Conservation (phyloP, 2,329 filamentous ascomycete species). For the Penicillium nordicum region DNA sequence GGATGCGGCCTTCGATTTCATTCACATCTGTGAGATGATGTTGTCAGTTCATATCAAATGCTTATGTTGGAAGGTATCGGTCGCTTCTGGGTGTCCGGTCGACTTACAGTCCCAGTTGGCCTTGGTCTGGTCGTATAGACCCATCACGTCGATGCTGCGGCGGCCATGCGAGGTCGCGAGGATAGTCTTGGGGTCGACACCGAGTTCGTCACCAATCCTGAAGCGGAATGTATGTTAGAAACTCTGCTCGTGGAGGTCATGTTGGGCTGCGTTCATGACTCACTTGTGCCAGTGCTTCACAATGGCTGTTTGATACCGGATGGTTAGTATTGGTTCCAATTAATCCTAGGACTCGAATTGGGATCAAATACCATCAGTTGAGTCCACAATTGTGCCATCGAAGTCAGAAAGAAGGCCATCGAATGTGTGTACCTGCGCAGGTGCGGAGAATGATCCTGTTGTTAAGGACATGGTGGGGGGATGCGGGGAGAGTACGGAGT, state of each 20-base stretch:
- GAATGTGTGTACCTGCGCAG: slow-evolving; percentile 38
- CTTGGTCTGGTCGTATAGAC: slow-evolving; percentile 73
- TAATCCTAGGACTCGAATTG: slow-evolving; percentile 24
- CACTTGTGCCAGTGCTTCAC: slow-evolving; percentile 62
- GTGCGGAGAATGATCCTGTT: slow-evolving; percentile 40
- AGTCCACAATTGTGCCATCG: slow-evolving; percentile 49
- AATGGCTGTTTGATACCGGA: slow-evolving; percentile 52
- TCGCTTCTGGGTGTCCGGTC: background rate
- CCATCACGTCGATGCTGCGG: slow-evolving; percentile 80
- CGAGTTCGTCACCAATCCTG: slow-evolving; percentile 68
- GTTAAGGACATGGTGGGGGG: slow-evolving; percentile 31
- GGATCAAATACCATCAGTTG: slow-evolving; percentile 40
- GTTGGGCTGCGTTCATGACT: slow-evolving; percentile 23
- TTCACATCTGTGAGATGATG: slow-evolving; percentile 61
- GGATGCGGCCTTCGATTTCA: slow-evolving; percentile 73
- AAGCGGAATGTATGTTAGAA: background rate
- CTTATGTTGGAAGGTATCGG: background rate
- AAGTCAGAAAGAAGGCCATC: slow-evolving; percentile 49
- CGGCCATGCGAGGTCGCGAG: slow-evolving; percentile 88
- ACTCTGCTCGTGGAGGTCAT: background rate
- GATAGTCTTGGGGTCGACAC: slow-evolving; percentile 78
- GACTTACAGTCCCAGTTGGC: slow-evolving; percentile 89
- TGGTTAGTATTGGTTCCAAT: slow-evolving; percentile 51
- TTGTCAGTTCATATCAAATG: background rate
- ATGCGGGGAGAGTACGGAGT: slow-evolving; percentile 6